Evolutionary conservation across 108 stramenopile species (phyloP).

Genomic region (Pinguiococcus pyrenoidosus): DNA sequence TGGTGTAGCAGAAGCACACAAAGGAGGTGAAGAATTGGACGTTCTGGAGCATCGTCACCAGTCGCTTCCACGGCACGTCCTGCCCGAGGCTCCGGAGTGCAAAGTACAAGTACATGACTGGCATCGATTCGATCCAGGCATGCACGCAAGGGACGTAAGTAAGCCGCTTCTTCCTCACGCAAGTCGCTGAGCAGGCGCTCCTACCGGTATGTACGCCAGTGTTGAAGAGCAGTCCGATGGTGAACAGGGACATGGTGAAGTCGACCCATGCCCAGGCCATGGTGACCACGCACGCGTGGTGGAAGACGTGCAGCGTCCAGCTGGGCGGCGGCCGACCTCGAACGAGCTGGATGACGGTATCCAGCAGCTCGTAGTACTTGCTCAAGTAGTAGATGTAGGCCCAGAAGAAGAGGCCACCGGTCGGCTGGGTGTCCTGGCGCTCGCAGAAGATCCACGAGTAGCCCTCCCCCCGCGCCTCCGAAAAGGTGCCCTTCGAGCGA

Average conservation of each 20-base stretch:
- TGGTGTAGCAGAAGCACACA: neutral
- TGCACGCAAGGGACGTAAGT: no score
- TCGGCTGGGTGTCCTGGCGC: no score
- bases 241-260: neutral
- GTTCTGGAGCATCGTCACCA: slow-evolving; percentile 11
- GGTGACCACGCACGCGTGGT: slow-evolving; percentile 12
- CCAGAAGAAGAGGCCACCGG: slow-evolving; percentile 1
- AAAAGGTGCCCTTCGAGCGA: no score
- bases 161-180: neutral
- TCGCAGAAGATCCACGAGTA: no score
- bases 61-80: slow-evolving; percentile 7
- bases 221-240: slow-evolving; percentile 9
- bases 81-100: neutral
- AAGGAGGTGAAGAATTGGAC: slow-evolving; percentile 11
- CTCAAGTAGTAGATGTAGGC: slow-evolving; percentile 15
- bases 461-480: no score
- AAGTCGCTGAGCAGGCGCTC: slow-evolving; percentile 16
- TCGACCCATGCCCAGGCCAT: slow-evolving; percentile 15
- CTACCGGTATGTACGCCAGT: slow-evolving; percentile 15
- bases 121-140: no score
- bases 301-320: slow-evolving; percentile 14
- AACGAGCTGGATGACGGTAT: slow-evolving; percentile 6
- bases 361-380: slow-evolving; percentile 22
- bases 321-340: neutral
- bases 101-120: no score